Evolutionary conservation across 352 stramenopile genomes (phyloP).

Genomic region (Pythium volutum): DNA sequence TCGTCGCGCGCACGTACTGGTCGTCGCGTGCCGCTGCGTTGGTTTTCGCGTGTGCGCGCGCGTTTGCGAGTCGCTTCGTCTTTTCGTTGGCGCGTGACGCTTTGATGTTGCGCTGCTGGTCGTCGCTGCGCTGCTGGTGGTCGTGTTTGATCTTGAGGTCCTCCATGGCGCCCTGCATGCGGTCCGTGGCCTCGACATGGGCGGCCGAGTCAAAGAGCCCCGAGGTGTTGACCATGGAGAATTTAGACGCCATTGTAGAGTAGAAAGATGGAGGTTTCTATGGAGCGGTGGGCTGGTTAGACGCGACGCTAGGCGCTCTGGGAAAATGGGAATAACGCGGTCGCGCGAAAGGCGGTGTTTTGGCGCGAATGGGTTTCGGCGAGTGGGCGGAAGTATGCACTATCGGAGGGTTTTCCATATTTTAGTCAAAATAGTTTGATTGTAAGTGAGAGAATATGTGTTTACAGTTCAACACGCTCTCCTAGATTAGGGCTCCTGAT

Average conservation of each 20-base stretch:
- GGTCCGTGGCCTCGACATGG: conserved; percentile 66
- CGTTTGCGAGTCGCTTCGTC: conserved; percentile 21
- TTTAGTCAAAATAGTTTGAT: background rate
- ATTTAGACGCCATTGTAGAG: conserved; percentile 65
- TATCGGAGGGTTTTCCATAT: background rate
- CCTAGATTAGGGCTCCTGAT: too few species aligned
- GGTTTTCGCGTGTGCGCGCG: conserved; percentile 26
- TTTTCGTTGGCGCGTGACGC: conserved; percentile 29
- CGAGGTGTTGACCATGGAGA: conserved; percentile 74
- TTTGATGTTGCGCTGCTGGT: conserved; percentile 4
- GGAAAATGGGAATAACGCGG: background rate
- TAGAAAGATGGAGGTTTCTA: background rate
- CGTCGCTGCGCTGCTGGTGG: conserved; percentile 27
- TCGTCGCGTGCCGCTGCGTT: conserved; percentile 21
- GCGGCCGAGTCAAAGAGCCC: conserved; percentile 68
- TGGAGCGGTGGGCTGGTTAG: background rate
- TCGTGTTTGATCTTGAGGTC: conserved; percentile 68
- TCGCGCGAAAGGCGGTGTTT: background rate
- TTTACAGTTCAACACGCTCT: background rate
- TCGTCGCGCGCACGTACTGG: conserved; percentile 17
- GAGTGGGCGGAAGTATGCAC: background rate
- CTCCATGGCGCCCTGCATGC: conserved; percentile 71
- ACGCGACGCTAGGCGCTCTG: background rate
- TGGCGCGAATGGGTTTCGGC: background rate
- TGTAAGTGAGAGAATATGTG: background rate